Percentiles rank a stretch among this genome's conserved stretches.
phyloP scores from a whole-genome alignment of 108 stramenopile species.

The Poteriospumella lacustris region DNA sequence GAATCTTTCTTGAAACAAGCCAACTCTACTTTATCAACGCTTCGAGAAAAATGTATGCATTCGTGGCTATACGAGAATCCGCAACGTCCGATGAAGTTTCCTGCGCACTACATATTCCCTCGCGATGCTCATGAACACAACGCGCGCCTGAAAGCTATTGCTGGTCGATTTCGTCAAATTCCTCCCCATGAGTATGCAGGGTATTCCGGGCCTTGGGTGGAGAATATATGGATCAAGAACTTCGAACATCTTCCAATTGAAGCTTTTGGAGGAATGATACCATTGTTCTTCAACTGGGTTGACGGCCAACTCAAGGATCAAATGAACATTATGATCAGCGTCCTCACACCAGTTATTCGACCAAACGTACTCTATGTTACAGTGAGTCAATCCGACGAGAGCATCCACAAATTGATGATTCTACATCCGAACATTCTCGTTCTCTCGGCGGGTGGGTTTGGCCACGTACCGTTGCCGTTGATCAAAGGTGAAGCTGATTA shows the following conservation, averaged over 20 bases:
- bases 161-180: not conserved
- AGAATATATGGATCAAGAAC: not conserved
- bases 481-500: not conserved
- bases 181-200: constrained; percentile 19
- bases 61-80: no score
- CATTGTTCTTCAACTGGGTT: constrained; percentile 15
- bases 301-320: constrained; percentile 11
- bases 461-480: constrained; percentile 18
- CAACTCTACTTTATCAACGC: no score
- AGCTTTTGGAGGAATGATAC: not conserved
- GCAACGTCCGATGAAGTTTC: no score
- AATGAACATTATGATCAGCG: not conserved
- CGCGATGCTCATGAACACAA: no score
- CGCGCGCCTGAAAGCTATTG: not conserved
- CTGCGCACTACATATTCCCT: no score
- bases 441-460: constrained; percentile 23
- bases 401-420: not conserved
- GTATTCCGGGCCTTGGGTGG: constrained; percentile 7
- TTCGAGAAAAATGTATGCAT: no score
- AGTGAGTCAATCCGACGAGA: not conserved
- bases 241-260: not conserved
- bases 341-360: not conserved
- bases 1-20: no score
- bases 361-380: constrained; percentile 13
- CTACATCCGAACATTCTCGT: constrained; percentile 13